Conservation (phyloP, 495 filamentous ascomycete species). For the Letharia columbiana region DNA sequence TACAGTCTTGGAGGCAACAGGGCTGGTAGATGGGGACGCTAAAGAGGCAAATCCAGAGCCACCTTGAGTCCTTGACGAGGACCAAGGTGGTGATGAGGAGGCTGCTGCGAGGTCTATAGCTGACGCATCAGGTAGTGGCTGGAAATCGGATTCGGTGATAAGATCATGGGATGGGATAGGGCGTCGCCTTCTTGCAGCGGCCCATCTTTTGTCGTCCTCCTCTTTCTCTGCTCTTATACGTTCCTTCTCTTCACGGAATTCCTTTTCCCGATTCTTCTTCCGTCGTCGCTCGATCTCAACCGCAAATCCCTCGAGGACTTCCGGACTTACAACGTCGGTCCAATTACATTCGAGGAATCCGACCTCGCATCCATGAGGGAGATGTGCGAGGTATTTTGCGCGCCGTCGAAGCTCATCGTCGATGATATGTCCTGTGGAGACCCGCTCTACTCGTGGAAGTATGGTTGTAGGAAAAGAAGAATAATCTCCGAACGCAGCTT, state of each 20-base stretch:
- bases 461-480: slow-evolving; percentile 78
- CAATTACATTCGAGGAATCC: slow-evolving; percentile 95
- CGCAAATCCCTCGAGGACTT: slow-evolving; percentile 64
- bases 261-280: slow-evolving; percentile 78
- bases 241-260: slow-evolving; percentile 81
- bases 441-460: slow-evolving; percentile 82
- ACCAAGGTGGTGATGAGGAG: slow-evolving; percentile 53
- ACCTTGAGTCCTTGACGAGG: slow-evolving; percentile 32
- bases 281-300: slow-evolving; percentile 70
- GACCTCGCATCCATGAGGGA: slow-evolving; percentile 88
- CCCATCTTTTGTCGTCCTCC: slow-evolving; percentile 60
- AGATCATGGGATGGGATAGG: slow-evolving; percentile 37
- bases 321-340: slow-evolving; percentile 76
- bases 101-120: slow-evolving; percentile 36
- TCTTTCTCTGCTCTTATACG: slow-evolving; percentile 76
- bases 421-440: slow-evolving; percentile 82
- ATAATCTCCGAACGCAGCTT: slow-evolving; percentile 80
- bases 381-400: slow-evolving; percentile 82
- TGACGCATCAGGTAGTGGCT: slow-evolving; percentile 47
- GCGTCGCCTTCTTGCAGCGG: slow-evolving; percentile 41
- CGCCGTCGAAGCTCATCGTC: slow-evolving; percentile 83
- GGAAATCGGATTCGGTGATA: slow-evolving; percentile 52
- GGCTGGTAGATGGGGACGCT: slow-evolving; percentile 71
- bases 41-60: slow-evolving; percentile 53
- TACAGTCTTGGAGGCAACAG: slow-evolving; percentile 64